A percentile compares a stretch with the other conserved stretches of the same genome.
Evolutionary conservation across 192 early-diverging fungal genomes (phyloP).

Genomic region (Coemansia guatemalensis): DNA sequence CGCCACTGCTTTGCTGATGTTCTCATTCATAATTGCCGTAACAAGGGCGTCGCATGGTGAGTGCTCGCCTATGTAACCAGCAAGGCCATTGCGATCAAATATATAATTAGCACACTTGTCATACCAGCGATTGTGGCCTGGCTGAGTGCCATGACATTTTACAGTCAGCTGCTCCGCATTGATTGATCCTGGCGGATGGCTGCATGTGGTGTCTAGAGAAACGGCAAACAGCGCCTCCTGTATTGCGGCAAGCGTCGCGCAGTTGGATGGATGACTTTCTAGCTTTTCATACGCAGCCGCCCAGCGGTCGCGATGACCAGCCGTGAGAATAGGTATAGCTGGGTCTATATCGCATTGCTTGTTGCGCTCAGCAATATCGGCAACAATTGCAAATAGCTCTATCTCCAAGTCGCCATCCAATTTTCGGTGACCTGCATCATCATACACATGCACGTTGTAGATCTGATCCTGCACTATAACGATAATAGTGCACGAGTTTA

Average conservation of each 20-base stretch:
- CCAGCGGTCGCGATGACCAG: slow-evolving; percentile 84
- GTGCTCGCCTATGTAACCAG: slow-evolving; percentile 70
- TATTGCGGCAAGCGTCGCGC: slow-evolving; percentile 60
- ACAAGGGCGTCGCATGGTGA: slow-evolving; percentile 84
- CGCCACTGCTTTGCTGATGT: slow-evolving; percentile 35
- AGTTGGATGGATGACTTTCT: slow-evolving; percentile 59
- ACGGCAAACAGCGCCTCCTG: slow-evolving; percentile 76
- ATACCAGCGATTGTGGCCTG: slow-evolving; percentile 88
- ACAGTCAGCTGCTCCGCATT: slow-evolving; percentile 28
- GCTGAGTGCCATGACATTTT: slow-evolving; percentile 34
- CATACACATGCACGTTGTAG: slow-evolving; percentile 69
- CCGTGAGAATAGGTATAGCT: slow-evolving; percentile 68
- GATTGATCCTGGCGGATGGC: slow-evolving; percentile 36
- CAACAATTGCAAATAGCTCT: slow-evolving; percentile 60
- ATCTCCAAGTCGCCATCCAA: slow-evolving; percentile 69
- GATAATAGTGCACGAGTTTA: slow-evolving; percentile 56
- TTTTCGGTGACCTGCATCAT: slow-evolving; percentile 54
- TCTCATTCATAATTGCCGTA: slow-evolving; percentile 61
- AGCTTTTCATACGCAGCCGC: slow-evolving; percentile 68
- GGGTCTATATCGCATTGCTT: slow-evolving; percentile 44
- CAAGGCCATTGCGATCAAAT: slow-evolving; percentile 73
- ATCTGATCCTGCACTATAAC: slow-evolving; percentile 77
- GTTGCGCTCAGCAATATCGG: slow-evolving; percentile 49
- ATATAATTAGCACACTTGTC: slow-evolving; percentile 75
- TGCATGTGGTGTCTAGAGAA: slow-evolving; percentile 68